Evolutionary conservation across 1,284 basidiomycete species (phyloP).

Genomic region (Pholiota adiposa): DNA sequence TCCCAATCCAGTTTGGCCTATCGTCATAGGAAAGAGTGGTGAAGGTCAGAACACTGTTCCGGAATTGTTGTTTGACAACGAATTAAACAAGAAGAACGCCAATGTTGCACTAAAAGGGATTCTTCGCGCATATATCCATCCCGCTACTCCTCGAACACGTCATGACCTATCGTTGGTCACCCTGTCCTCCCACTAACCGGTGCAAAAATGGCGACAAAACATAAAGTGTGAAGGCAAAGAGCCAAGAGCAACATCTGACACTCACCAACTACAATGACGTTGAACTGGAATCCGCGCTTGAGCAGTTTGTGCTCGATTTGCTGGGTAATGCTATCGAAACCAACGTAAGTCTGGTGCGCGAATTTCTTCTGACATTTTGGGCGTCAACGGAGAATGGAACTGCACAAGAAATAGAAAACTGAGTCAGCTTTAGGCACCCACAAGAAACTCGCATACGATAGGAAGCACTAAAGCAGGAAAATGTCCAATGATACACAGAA

Average conservation of each 20-base stretch:
- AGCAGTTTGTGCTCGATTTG: conserved; percentile 99
- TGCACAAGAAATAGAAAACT: background rate
- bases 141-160: background rate
- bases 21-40: background rate
- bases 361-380: conserved; percentile 70
- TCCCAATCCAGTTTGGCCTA: conserved; percentile 96
- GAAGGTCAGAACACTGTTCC: background rate
- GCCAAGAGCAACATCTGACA: conserved; percentile 30
- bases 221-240: background rate
- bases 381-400: background rate
- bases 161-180: background rate
- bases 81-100: background rate
- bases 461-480: background rate
- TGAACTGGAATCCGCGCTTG: conserved; percentile 99
- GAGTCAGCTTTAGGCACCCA: background rate
- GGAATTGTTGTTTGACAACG: background rate
- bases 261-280: conserved; percentile 93
- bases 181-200: background rate
- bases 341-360: conserved; percentile 88
- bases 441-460: background rate
- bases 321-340: conserved; percentile 94
- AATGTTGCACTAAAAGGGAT: background rate
- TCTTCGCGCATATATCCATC: background rate
- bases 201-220: background rate
- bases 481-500: background rate